Evolutionary conservation across 352 stramenopile species (phyloP), one percentile per base, ranked within the genome.

Genomic region (Pythium monospermum): DNA sequence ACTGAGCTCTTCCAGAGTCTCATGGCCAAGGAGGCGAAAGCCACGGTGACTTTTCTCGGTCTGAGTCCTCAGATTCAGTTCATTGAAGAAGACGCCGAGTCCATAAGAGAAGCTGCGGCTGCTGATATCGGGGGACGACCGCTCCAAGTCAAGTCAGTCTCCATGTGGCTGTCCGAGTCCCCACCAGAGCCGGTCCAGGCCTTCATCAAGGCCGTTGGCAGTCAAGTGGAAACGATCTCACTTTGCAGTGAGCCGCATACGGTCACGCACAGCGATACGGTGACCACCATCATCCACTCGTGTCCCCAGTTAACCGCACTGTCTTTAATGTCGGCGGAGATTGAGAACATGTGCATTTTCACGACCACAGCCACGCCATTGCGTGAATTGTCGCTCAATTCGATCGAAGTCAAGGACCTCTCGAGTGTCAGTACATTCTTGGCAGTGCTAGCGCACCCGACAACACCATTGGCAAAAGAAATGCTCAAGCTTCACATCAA

Each of bases 51-150:
- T 1, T 49, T 44, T 2, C 36, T 59, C n/a, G n/a, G 48, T 1
- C 4, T 59, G 27, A 59, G 52, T 12, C 52, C 52, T 2, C 52
- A 49, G 18, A 51, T 53, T 23, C 26, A 52, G 36, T 44, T 59
- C 10, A 5, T 48, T 1, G 42, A 42, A 15, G 42, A 48, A 12
- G 52, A 59, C 18, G 26, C 52, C 7, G 36, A 4, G 4, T 49
- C 49, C 27, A 59, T 59, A 28, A 8, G 45, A 2, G 52, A 53
- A 1, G 43, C 43, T 5, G 36, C 37, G 16, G 28, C 27, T n/a
- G 7, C 13, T n/a, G n/a, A n/a, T n/a, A n/a, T n/a, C n/a, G n/a
- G n/a, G 7, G 22, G 16, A 6, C 7, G 16, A 15, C 27, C 26
- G 4, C 23, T 43, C 3, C 18, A 23, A 1, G 31, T 59, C 35